Base-by-base conservation (phyloP, 1,284 basidiomycete genomes). In the Vanrija sp. region DNA sequence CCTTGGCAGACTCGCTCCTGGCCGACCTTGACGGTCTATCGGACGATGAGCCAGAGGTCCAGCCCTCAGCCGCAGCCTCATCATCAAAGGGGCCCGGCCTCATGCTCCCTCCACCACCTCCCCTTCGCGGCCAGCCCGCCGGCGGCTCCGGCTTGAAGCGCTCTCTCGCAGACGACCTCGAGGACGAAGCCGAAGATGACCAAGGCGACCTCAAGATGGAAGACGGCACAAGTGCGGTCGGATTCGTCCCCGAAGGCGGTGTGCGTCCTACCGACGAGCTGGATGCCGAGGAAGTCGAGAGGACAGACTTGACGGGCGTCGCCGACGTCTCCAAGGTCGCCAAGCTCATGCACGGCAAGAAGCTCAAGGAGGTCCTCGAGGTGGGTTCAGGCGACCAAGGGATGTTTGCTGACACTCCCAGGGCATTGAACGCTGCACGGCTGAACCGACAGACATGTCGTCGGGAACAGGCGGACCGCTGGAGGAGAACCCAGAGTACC, bases 401-500 rank as follows among this genome's bases (percentile, higher is more conserved):
- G 12, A 21, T 16, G 21, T 23, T 23, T 21, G 19, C 29, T 60
- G 51, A 10, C 18, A 38, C 34, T 29, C 18, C 2, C n/a, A 96
- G 90, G 90, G 91, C 76, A 91, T 98, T 50, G 86, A 86, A 65
- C 87, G 89, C 66, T 98, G 88, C 74, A 85, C 87, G 59, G 80
- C 80, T 0, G 86, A 85, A 47, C 86, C 91, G 0, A 81, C 85
- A 12, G 87, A 92, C 61, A 83, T 86, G 64, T 89, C 73, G 86
- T 82, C 83, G 83, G 3, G 72, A 19, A 64, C 80, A 82, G 66
- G 67, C 21, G 75, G 76, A 40, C 89, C 91, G 14, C 85, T 91
- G 0, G 91, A 94, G 74, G 83, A 94, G 61, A 94, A 95, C 71
- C 91, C 91, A 0, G 96, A 99, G 76, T 99, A 99, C 78, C 86